Conservation (phyloP, 1,284 basidiomycete genomes). For the Melampsora americana region DNA sequence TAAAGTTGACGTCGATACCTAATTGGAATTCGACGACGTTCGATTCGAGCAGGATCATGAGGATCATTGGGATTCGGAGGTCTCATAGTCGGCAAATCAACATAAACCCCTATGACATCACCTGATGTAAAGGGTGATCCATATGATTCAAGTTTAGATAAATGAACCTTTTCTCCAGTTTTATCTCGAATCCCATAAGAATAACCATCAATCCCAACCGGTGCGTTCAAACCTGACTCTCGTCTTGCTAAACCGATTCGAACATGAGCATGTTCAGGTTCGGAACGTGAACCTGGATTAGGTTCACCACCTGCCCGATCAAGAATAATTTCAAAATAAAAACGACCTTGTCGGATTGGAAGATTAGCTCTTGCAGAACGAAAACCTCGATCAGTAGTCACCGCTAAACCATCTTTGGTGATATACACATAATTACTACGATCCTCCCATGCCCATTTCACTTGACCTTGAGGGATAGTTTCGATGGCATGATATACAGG, state of each 20-base stretch:
- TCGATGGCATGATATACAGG: constrained; percentile 40
- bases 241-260: constrained; percentile 86
- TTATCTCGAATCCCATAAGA: constrained; percentile 88
- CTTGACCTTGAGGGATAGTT: constrained; percentile 14
- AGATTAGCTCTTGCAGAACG: constrained; percentile 84
- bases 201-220: constrained; percentile 89
- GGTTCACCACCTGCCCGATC: constrained; percentile 70
- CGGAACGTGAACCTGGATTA: constrained; percentile 34
- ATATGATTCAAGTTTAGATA: constrained; percentile 76
- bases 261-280: constrained; percentile 68
- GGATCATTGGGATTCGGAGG: constrained; percentile 67
- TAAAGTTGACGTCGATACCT: constrained; percentile 94
- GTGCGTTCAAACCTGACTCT: constrained; percentile 86
- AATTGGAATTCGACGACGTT: constrained; percentile 83
- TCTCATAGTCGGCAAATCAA: constrained; percentile 72
- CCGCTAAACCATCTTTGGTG: constrained; percentile 71
- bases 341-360: constrained; percentile 80
- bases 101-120: constrained; percentile 89
- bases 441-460: constrained; percentile 61
- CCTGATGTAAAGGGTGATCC: constrained; percentile 70
- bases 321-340: constrained; percentile 89
- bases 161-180: constrained; percentile 81
- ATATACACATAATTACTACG: constrained; percentile 68
- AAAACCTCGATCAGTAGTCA: constrained; percentile 82
- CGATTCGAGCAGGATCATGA: constrained; percentile 62